Conservation (phyloP, 306 rosid genomes). For the Quercus berberidifolia region DNA sequence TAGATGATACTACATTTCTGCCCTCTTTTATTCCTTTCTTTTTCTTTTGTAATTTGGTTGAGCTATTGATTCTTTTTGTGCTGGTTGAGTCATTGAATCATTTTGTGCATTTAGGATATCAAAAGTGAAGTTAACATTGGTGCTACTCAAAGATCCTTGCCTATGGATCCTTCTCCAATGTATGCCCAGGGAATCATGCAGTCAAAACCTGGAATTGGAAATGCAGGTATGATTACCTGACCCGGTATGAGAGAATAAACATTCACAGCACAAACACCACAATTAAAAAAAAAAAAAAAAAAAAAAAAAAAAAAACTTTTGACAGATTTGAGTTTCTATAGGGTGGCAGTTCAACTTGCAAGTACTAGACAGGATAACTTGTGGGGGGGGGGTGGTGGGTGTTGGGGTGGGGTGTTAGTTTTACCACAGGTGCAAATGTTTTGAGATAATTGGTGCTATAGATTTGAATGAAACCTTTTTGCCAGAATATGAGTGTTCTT, state of each 20-base stretch:
- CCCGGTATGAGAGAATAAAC: neutral
- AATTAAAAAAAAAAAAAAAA: neutral
- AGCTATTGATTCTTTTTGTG: conserved; percentile 11
- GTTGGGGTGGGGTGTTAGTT: too few relatives aligned
- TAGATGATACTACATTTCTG: conserved; percentile 10
- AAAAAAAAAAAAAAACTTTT: neutral
- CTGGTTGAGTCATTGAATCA: conserved; percentile 12
- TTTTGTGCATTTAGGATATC: conserved; percentile 44
- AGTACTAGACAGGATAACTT: neutral
- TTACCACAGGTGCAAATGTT: too few relatives aligned
- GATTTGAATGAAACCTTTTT: too few relatives aligned
- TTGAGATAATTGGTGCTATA: too few relatives aligned
- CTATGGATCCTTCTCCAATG: conserved; percentile 79
- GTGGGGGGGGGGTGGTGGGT: too few relatives aligned
- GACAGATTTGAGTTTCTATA: neutral
- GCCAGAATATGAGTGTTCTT: too few relatives aligned
- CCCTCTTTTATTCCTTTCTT: conserved; percentile 10
- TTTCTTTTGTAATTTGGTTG: conserved; percentile 8
- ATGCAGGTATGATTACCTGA: conserved; percentile 49
- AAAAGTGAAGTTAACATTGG: conserved; percentile 74
- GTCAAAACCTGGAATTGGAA: conserved; percentile 77
- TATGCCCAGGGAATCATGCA: conserved; percentile 82
- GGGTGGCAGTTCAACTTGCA: neutral
- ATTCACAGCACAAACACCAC: neutral
- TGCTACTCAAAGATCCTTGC: conserved; percentile 69